These are phyloP conservation scores for Puccinia polysora DNA, from an alignment of 1,284 basidiomycete species.

Conservation along the genomic window DNA sequence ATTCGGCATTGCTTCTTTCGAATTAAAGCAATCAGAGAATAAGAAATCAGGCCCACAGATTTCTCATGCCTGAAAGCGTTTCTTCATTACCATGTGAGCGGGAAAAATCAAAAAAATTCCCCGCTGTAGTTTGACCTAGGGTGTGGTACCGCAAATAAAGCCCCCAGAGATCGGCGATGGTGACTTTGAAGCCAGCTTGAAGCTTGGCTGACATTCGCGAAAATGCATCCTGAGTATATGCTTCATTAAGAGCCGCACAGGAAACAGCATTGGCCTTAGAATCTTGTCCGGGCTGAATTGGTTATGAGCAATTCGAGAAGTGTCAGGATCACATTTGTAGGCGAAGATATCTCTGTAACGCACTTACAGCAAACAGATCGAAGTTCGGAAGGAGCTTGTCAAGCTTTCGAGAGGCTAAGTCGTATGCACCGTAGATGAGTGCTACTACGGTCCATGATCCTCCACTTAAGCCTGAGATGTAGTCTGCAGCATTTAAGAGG, in stretches of 20 bases:
- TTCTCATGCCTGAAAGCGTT: slow-evolving; percentile 30
- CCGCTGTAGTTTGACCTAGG: not conserved
- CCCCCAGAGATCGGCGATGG: slow-evolving; percentile 29
- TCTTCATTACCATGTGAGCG: slow-evolving; percentile 13
- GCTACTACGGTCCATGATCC: slow-evolving; percentile 24
- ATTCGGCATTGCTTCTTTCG: not conserved
- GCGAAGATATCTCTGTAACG: no score
- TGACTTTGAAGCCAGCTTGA: slow-evolving; percentile 25
- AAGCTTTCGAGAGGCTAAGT: not conserved
- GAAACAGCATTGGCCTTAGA: not conserved
- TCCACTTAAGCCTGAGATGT: slow-evolving; percentile 26
- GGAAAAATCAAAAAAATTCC: slow-evolving; percentile 28
- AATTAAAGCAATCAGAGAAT: not conserved
- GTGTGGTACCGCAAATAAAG: slow-evolving; percentile 23
- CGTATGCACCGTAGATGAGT: slow-evolving; percentile 8
- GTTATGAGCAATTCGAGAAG: not conserved
- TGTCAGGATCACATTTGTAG: not conserved
- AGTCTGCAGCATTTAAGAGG: slow-evolving; percentile 59
- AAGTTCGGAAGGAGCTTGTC: slow-evolving; percentile 7
- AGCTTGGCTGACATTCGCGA: not conserved
- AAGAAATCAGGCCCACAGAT: slow-evolving; percentile 8
- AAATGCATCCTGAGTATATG: not conserved
- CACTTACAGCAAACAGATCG: slow-evolving; percentile 27
- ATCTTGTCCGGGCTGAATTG: slow-evolving; percentile 7
- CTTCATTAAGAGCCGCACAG: not conserved